Conservation (phyloP, 2,329 filamentous ascomycete species). For the Leptographium radiaticola region DNA sequence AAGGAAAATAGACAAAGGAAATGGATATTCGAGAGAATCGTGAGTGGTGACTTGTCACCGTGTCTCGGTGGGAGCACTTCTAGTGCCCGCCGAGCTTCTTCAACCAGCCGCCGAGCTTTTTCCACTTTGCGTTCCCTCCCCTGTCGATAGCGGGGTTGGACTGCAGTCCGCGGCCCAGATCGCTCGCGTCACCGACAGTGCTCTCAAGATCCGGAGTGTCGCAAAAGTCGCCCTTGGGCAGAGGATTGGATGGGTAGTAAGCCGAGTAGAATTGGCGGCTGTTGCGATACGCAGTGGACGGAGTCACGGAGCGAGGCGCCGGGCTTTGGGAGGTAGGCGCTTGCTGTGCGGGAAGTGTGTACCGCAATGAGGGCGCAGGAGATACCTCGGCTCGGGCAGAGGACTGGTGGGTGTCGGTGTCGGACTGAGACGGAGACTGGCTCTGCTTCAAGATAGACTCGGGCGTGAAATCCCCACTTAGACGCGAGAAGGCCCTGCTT, state of each 20-base stretch:
- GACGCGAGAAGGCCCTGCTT: not conserved
- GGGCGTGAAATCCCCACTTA: constrained; percentile 3
- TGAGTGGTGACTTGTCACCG: not conserved
- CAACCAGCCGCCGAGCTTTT: constrained; percentile 20
- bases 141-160: constrained; percentile 5
- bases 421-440: not conserved
- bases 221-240: not conserved
- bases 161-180: not conserved
- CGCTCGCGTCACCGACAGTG: not conserved
- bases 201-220: not conserved
- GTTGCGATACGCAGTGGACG: not conserved
- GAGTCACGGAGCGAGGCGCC: not conserved
- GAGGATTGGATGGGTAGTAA: not conserved
- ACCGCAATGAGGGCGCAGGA: not conserved
- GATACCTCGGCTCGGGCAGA: not conserved
- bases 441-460: not conserved
- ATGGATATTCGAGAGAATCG: not conserved
- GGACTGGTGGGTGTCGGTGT: not conserved
- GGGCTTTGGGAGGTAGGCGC: not conserved
- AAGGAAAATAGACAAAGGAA: not conserved
- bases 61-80: not conserved
- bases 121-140: constrained; percentile 14
- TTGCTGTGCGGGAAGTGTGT: not conserved
- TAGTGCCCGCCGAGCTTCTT: constrained; percentile 18
- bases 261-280: not conserved